Evolutionary conservation across 2,329 filamentous ascomycete genomes (phyloP), one percentile per base, ranked within the genome.

Genomic region (Verruconis gallopava): DNA sequence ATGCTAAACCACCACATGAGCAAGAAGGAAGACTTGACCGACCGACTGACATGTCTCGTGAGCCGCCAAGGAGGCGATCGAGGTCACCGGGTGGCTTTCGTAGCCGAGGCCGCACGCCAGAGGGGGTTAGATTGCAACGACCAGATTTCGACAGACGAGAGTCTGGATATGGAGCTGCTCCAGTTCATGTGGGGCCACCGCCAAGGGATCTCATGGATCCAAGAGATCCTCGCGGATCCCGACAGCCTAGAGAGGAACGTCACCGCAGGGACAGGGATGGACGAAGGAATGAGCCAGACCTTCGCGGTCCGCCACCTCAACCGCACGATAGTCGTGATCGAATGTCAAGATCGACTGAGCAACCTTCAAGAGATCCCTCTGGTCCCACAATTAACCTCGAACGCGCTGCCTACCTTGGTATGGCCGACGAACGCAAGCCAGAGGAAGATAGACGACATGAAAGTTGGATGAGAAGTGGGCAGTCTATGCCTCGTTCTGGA

Each of bases 1-100:
- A 46, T 12, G 43, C 44, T 4, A 37, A 50, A n/a, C 47, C 48
- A 20, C 52, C 53, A 18, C 54, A 58, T 18, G 54, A 54, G 20
- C 59, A 64, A 5, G 65, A 65, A 45, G 65, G 65, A 21, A 58
- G 67, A 42, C 57, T 63, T 14, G 66, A 69, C 14, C 57, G 65
- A 25, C 57, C 60, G 1, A 51, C 47, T 19, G 66, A 69, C 30
- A 46, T 52, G 38, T 38, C 41, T 15, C 54, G 56, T 28, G 21
- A 46, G 12, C 13, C 22, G 21, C 30, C 55, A 45, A 32, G 34
- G 17, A n/a, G 61, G 20, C 60, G 64, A 40, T 62, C 65, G 13
- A 53, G 54, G 21, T 67, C 65, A 15, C 64, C 63, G n/a, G n/a
- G n/a, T 21, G 53, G 59, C 21, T 57, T 56, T 33, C 57, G 57